Conservation (phyloP, 1,284 basidiomycete species). For the Fomitopsis palustris region DNA sequence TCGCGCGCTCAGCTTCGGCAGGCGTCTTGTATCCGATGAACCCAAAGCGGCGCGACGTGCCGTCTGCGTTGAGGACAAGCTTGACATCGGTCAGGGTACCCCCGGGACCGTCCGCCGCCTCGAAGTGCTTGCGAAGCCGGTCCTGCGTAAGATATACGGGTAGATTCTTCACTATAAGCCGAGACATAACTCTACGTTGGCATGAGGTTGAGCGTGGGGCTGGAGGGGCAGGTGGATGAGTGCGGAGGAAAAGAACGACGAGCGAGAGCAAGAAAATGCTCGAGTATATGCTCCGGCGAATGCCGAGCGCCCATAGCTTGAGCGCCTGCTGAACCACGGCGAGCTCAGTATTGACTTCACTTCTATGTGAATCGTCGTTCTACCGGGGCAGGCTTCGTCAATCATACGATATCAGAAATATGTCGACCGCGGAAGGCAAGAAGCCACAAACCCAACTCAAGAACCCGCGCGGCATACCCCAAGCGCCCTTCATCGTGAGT, state of each 20-base stretch:
- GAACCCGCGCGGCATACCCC: conserved; percentile 91
- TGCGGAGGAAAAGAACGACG: neutral
- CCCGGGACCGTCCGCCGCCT: conserved; percentile 56
- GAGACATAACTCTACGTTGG: conserved; percentile 59
- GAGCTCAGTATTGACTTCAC: neutral
- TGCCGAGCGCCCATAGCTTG: neutral
- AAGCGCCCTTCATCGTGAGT: conserved; percentile 92
- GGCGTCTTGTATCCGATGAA: conserved; percentile 90
- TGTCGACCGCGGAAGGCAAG: conserved; percentile 11
- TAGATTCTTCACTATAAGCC: conserved; percentile 89
- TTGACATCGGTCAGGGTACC: conserved; percentile 86
- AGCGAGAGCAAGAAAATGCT: neutral
- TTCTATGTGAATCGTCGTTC: neutral
- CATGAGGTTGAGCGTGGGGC: neutral
- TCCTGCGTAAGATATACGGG: conserved; percentile 71
- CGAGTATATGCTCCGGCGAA: neutral
- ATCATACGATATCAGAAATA: neutral
- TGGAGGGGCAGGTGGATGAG: neutral
- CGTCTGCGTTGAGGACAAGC: conserved; percentile 75
- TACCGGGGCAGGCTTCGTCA: too few relatives aligned
- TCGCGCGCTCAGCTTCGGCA: conserved; percentile 72
- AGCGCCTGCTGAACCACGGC: neutral
- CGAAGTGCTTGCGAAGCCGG: conserved; percentile 70
- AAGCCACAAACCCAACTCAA: conserved; percentile 41
- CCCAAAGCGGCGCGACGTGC: conserved; percentile 84